These are phyloP conservation scores for Teunomyces stri DNA, from an alignment of 805 yeast genomes.

Conservation along the genomic window DNA sequence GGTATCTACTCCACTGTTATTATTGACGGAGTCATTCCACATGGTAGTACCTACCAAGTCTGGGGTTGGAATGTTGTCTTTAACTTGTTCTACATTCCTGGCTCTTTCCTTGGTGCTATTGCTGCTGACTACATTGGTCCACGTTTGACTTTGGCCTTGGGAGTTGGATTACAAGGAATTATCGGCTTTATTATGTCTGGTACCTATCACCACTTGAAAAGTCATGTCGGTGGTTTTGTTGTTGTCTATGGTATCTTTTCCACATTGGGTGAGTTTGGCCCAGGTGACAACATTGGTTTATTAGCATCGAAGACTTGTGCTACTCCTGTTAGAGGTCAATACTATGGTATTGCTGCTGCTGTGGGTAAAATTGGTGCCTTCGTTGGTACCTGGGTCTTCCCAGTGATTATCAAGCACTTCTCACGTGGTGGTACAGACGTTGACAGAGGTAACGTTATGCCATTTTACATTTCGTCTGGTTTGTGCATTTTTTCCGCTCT, in stretches of 20 bases:
- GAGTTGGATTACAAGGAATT: conserved; percentile 70
- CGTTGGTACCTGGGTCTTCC: conserved; percentile 86
- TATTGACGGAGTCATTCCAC: conserved; percentile 55
- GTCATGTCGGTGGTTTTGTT: conserved; percentile 72
- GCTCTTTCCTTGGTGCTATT: conserved; percentile 83
- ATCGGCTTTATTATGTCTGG: conserved; percentile 86
- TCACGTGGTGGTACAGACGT: conserved; percentile 46
- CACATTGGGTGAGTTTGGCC: conserved; percentile 89
- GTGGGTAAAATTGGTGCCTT: conserved; percentile 91
- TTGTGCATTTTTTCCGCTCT: conserved; percentile 71
- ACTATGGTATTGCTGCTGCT: conserved; percentile 90
- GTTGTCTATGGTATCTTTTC: conserved; percentile 86
- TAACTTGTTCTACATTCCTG: conserved; percentile 86
- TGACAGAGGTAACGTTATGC: conserved; percentile 62
- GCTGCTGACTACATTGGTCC: conserved; percentile 91
- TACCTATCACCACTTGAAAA: conserved; percentile 49
- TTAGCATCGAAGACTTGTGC: conserved; percentile 85
- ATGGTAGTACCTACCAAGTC: conserved; percentile 61
- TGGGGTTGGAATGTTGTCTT: conserved; percentile 93
- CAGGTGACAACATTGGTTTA: conserved; percentile 89
- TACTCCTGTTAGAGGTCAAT: conserved; percentile 85
- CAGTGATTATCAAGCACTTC: conserved; percentile 63
- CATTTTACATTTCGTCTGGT: conserved; percentile 79
- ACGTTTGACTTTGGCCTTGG: conserved; percentile 67
- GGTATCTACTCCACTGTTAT: conserved; percentile 80